Evolutionary conservation across 805 yeast genomes (phyloP).

Genomic region (Metschnikowia vanudenii): DNA sequence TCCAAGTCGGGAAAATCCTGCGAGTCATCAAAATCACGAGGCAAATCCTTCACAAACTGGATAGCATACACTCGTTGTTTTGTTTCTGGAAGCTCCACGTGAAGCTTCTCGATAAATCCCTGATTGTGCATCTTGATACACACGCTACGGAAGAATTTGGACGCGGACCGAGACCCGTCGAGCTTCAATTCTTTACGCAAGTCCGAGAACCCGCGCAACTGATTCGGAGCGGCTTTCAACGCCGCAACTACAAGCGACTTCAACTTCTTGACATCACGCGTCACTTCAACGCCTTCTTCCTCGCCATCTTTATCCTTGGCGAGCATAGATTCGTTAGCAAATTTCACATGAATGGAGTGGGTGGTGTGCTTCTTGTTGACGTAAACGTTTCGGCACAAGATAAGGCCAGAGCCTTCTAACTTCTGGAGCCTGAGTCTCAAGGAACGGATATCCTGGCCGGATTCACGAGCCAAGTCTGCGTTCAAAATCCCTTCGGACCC

Average conservation of each 20-base stretch:
- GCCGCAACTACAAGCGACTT: conserved; percentile 44
- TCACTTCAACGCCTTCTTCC: conserved; percentile 15
- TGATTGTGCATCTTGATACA: conserved; percentile 44
- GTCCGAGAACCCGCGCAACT: conserved; percentile 59
- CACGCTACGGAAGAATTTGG: conserved; percentile 49
- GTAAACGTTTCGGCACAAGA: conserved; percentile 38
- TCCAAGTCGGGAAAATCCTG: conserved; percentile 37
- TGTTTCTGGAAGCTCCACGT: conserved; percentile 40
- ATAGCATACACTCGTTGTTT: conserved; percentile 32
- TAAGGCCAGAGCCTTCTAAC: conserved; percentile 49
- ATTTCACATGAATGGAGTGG: conserved; percentile 51
- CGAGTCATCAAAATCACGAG: conserved; percentile 45
- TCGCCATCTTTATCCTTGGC: conserved; percentile 16
- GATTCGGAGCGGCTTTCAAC: conserved; percentile 57
- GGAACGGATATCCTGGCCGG: conserved; percentile 72
- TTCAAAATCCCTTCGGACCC: conserved; percentile 60
- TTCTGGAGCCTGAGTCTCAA: conserved; percentile 60
- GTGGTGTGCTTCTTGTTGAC: conserved; percentile 52
- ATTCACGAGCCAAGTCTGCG: conserved; percentile 49
- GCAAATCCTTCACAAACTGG: conserved; percentile 45
- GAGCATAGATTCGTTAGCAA: conserved; percentile 29
- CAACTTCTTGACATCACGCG: conserved; percentile 27
- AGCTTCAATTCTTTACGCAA: conserved; percentile 57
- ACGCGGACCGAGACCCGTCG: conserved; percentile 37
- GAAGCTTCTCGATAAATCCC: conserved; percentile 49